These are phyloP conservation scores for Lactarius vividus DNA, from an alignment of 768 basidiomycete genomes.

Conservation along the genomic window DNA sequence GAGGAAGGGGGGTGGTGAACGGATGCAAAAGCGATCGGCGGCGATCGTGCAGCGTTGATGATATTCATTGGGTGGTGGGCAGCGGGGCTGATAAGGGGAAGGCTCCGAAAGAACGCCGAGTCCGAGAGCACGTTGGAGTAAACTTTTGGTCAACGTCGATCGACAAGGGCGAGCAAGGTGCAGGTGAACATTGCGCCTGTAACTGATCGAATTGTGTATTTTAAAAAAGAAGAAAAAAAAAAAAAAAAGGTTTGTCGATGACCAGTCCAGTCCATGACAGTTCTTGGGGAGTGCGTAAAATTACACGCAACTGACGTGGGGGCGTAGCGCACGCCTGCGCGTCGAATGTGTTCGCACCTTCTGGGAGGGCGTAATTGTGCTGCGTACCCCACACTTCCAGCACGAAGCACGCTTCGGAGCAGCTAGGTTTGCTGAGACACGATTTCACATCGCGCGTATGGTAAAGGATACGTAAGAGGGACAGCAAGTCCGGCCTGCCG, in stretches of 20 bases:
- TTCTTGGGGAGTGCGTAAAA: conserved; percentile 12
- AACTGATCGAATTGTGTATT: conserved; percentile 3
- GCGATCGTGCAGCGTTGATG: conserved; percentile 20
- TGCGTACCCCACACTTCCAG: conserved; percentile 20
- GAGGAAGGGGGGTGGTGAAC: neutral
- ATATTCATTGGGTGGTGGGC: no score
- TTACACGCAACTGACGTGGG: conserved; percentile 20
- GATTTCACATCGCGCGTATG: conserved; percentile 13
- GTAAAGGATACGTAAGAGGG: conserved; percentile 18
- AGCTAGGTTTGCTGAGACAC: neutral
- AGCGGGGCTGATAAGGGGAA: conserved; percentile 1
- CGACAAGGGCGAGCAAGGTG: neutral
- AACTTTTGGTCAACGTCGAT: conserved; percentile 14
- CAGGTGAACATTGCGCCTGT: neutral
- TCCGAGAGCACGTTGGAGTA: neutral
- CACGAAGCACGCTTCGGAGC: neutral
- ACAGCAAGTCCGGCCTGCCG: neutral
- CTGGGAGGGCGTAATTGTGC: conserved; percentile 14
- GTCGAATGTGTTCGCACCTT: neutral
- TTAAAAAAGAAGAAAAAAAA: neutral
- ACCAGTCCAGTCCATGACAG: conserved; percentile 5
- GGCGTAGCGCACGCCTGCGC: neutral
- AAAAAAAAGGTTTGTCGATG: neutral
- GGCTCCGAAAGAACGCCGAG: neutral
- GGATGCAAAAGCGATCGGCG: conserved; percentile 20